Evolutionary conservation across 169 alveolate genomes (phyloP).

Genomic region (Theileria parva): DNA sequence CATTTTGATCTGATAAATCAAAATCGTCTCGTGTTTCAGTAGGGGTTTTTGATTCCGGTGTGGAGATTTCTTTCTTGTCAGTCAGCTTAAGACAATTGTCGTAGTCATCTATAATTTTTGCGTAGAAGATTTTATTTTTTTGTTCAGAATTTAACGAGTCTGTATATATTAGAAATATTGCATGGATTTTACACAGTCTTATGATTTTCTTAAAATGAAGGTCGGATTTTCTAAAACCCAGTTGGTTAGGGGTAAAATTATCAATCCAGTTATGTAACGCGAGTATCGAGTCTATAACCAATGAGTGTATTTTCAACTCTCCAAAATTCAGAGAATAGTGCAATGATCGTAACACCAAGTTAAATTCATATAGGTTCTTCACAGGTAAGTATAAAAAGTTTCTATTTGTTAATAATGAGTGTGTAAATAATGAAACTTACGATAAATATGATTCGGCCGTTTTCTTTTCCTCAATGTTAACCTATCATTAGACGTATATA

Average conservation of each 20-base stretch:
- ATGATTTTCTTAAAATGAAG: neutral
- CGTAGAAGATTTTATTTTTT: neutral
- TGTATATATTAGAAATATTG: slow-evolving; percentile 15
- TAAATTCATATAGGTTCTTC: neutral
- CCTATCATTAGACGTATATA: neutral
- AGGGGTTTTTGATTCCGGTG: neutral
- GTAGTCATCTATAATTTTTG: neutral
- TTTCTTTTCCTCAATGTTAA: neutral
- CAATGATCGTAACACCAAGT: neutral
- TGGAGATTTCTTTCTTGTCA: neutral
- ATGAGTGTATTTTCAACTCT: neutral
- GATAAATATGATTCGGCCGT: neutral
- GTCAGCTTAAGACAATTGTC: neutral
- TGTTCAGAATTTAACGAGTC: neutral
- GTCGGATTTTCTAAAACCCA: neutral
- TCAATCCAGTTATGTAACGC: neutral
- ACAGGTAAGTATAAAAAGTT: slow-evolving; percentile 9
- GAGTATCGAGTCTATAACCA: slow-evolving; percentile 16
- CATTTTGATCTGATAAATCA: neutral
- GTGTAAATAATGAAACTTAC: neutral
- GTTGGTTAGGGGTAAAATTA: neutral
- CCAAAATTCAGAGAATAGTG: neutral
- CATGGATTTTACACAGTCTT: neutral
- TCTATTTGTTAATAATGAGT: neutral
- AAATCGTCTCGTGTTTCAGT: neutral